These are phyloP conservation scores for Madurella mycetomatis DNA, from an alignment of 2,329 filamentous ascomycete species.

Conservation along the genomic window DNA sequence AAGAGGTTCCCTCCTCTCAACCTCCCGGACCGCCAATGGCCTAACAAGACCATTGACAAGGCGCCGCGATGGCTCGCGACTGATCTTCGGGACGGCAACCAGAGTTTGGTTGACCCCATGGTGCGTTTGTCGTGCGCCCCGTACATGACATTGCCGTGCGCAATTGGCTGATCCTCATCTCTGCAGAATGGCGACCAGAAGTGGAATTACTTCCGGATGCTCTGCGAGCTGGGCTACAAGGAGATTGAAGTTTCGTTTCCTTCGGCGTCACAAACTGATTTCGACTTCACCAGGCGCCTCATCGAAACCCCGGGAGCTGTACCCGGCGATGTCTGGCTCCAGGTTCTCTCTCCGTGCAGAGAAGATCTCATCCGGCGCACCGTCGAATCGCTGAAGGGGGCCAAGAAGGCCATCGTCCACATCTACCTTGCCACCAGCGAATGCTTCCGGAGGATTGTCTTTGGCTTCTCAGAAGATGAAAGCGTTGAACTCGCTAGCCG, in stretches of 20 bases:
- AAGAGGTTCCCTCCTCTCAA: conserved; percentile 62
- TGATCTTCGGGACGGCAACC: conserved; percentile 87
- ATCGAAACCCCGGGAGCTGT: conserved; percentile 79
- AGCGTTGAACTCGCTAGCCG: conserved; percentile 75
- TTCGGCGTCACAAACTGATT: conserved; percentile 90
- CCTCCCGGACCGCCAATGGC: conserved; percentile 75
- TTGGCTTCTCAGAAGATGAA: conserved; percentile 80
- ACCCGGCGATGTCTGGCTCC: conserved; percentile 85
- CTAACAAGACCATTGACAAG: conserved; percentile 74
- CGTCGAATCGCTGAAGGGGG: conserved; percentile 80
- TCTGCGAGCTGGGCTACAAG: conserved; percentile 88
- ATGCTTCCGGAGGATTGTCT: conserved; percentile 89
- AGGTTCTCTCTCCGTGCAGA: conserved; percentile 88
- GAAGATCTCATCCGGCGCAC: conserved; percentile 86
- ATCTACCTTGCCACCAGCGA: conserved; percentile 95
- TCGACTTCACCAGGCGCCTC: conserved; percentile 85
- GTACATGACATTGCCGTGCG: not conserved
- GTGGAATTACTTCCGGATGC: conserved; percentile 91
- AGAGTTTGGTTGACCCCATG: conserved; percentile 91
- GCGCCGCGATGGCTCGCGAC: conserved; percentile 88
- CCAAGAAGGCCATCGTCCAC: conserved; percentile 92
- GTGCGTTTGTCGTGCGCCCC: conserved; percentile 43
- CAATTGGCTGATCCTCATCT: conserved; percentile 18
- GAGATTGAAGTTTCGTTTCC: conserved; percentile 97
- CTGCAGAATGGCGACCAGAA: conserved; percentile 89